Percentiles rank a stretch among this genome's conserved stretches.
phyloP scores from a whole-genome alignment of 1,284 basidiomycete genomes.

The Laetiporus sulphureus region DNA sequence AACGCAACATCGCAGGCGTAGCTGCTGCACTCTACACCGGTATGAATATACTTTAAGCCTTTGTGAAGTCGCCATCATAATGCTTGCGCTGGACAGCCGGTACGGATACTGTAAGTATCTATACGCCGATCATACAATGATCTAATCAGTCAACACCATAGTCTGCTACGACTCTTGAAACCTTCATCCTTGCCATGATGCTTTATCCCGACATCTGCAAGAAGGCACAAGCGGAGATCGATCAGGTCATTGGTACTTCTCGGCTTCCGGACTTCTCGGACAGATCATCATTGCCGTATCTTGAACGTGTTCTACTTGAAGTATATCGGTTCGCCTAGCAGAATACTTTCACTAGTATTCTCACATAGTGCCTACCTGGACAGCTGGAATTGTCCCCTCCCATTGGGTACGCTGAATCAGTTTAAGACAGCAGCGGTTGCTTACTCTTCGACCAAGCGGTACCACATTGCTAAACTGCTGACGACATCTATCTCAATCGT shows the following conservation, averaged over 20 bases:
- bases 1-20: slow-evolving; percentile 49
- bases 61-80: not conserved
- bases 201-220: slow-evolving; percentile 41
- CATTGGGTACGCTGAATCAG: slow-evolving; percentile 25
- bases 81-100: slow-evolving; percentile 18
- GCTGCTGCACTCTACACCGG: slow-evolving; percentile 45
- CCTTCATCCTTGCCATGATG: slow-evolving; percentile 45
- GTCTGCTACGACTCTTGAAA: slow-evolving; percentile 34
- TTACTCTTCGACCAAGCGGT: slow-evolving; percentile 41
- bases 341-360: too few relatives aligned
- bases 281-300: slow-evolving; percentile 45
- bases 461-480: slow-evolving; percentile 41
- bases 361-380: too few relatives aligned
- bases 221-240: slow-evolving; percentile 50
- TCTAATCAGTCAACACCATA: not conserved
- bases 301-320: slow-evolving; percentile 44
- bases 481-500: slow-evolving; percentile 44
- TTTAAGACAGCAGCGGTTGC: slow-evolving; percentile 43
- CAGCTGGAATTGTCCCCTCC: slow-evolving; percentile 20
- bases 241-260: slow-evolving; percentile 37
- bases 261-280: slow-evolving; percentile 44
- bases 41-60: slow-evolving; percentile 6
- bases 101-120: slow-evolving; percentile 25
- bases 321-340: slow-evolving; percentile 43
- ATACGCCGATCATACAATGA: not conserved